Conservation (phyloP, 1,284 basidiomycete species). For the Irpex rosettiformis region DNA sequence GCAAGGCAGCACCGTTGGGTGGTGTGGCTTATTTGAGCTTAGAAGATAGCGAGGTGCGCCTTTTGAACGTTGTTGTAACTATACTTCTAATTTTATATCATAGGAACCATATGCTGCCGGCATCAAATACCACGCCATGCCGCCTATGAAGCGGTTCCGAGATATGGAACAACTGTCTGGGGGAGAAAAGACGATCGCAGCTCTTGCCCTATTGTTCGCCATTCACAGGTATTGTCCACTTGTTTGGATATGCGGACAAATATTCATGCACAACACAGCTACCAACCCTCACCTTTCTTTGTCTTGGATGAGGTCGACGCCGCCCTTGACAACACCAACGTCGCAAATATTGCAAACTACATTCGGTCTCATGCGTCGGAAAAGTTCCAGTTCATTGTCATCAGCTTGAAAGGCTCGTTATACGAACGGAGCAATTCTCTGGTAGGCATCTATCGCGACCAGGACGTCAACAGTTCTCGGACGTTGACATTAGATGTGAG, state of each 20-base stretch:
- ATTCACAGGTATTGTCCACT: slow-evolving; percentile 74
- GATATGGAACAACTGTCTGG: slow-evolving; percentile 99
- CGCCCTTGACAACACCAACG: slow-evolving; percentile 94
- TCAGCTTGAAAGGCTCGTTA: slow-evolving; percentile 88
- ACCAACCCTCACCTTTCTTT: slow-evolving; percentile 98
- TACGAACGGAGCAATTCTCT: slow-evolving; percentile 91
- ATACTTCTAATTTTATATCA: too few species aligned
- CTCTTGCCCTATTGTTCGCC: slow-evolving; percentile 91
- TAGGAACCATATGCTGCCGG: slow-evolving; percentile 95
- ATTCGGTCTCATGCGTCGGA: slow-evolving; percentile 78
- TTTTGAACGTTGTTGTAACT: too few species aligned
- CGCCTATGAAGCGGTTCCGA: slow-evolving; percentile 97
- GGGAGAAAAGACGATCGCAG: slow-evolving; percentile 98
- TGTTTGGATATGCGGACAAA: background rate
- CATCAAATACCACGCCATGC: slow-evolving; percentile 99
- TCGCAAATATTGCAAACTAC: slow-evolving; percentile 90
- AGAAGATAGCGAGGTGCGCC: slow-evolving; percentile 87
- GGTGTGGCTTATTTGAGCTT: slow-evolving; percentile 95
- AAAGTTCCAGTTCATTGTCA: slow-evolving; percentile 94
- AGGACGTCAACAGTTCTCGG: slow-evolving; percentile 87
- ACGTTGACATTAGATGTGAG: slow-evolving; percentile 89
- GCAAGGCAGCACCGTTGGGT: slow-evolving; percentile 88
- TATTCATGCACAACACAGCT: slow-evolving; percentile 45
- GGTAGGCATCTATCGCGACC: slow-evolving; percentile 93
- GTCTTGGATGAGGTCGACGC: slow-evolving; percentile 99